Conservation (phyloP, 2,329 filamentous ascomycete genomes). For the Colletotrichum trifolii region DNA sequence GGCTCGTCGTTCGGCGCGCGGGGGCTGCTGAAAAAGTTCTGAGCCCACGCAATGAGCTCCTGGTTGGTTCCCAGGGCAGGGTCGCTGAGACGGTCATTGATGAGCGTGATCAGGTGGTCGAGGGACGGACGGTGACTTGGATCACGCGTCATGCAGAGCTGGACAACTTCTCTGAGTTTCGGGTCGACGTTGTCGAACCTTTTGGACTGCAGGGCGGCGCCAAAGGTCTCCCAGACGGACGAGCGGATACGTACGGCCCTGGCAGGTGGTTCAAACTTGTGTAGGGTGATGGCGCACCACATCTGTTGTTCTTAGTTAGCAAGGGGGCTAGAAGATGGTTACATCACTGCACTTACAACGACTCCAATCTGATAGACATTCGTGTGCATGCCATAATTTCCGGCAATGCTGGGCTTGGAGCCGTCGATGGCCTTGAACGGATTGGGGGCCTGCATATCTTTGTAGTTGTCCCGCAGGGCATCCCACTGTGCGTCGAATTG, state of each 20-base stretch:
- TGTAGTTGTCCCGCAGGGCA: not conserved
- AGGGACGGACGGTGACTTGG: conserved; percentile 43
- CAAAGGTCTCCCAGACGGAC: conserved; percentile 20
- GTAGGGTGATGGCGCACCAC: conserved; percentile 34
- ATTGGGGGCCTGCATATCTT: conserved; percentile 8
- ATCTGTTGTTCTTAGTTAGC: conserved; percentile 26
- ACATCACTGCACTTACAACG: conserved; percentile 20
- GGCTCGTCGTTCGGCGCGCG: conserved; percentile 5
- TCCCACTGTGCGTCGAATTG: conserved; percentile 38
- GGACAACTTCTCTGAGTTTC: conserved; percentile 39
- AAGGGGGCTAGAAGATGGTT: too few relatives aligned
- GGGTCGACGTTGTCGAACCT: conserved; percentile 37
- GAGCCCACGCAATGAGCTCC: conserved; percentile 32
- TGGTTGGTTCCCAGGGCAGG: conserved; percentile 31
- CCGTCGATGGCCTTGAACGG: conserved; percentile 5
- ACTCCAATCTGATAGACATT: conserved; percentile 38
- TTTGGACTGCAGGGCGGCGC: conserved; percentile 20
- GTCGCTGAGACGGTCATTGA: conserved; percentile 38
- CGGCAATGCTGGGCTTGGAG: conserved; percentile 31
- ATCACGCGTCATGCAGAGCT: conserved; percentile 41
- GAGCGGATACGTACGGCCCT: not conserved
- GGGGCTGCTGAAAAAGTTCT: conserved; percentile 21
- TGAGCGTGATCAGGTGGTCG: conserved; percentile 36
- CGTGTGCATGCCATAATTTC: conserved; percentile 38
- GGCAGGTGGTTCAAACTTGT: not conserved